Evolutionary conservation across 805 yeast species (phyloP).

Genomic region (Zygosaccharomyces rouxii): DNA sequence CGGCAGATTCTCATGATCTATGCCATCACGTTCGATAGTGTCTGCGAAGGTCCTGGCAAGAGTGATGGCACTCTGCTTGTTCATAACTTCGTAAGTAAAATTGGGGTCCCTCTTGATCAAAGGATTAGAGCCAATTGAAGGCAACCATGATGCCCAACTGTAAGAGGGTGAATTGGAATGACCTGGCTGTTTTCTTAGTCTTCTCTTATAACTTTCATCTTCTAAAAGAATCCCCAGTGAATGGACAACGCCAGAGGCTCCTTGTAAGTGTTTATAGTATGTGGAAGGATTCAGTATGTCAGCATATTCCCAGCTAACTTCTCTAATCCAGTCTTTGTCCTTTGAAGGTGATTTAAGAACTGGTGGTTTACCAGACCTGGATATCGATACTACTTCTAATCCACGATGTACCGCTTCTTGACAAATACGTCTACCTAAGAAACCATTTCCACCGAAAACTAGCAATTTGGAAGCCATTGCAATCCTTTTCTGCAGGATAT

Average conservation of each 20-base stretch:
- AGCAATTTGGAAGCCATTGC: conserved; percentile 38
- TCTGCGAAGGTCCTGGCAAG: conserved; percentile 53
- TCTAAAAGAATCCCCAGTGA: conserved; percentile 75
- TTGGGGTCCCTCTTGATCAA: conserved; percentile 36
- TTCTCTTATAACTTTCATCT: conserved; percentile 60
- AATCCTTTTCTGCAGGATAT: not conserved
- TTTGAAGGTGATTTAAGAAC: conserved; percentile 21
- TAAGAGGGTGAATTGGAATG: conserved; percentile 9
- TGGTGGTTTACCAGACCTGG: conserved; percentile 57
- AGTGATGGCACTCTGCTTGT: conserved; percentile 62
- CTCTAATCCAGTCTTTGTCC: conserved; percentile 46
- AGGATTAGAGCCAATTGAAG: conserved; percentile 55
- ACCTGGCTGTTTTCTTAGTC: conserved; percentile 32
- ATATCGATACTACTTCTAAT: conserved; percentile 61
- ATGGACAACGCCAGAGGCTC: conserved; percentile 70
- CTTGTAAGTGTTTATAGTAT: conserved; percentile 44
- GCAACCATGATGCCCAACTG: conserved; percentile 13
- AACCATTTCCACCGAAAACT: conserved; percentile 88
- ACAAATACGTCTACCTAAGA: conserved; percentile 68
- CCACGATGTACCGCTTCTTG: conserved; percentile 62
- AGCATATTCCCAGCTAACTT: conserved; percentile 64
- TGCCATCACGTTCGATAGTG: conserved; percentile 16
- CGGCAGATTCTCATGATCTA: conserved; percentile 26
- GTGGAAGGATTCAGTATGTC: conserved; percentile 63
- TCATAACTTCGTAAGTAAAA: conserved; percentile 55